Conservation (phyloP, 179 eudicot species). For the Nepenthes alata region DNA sequence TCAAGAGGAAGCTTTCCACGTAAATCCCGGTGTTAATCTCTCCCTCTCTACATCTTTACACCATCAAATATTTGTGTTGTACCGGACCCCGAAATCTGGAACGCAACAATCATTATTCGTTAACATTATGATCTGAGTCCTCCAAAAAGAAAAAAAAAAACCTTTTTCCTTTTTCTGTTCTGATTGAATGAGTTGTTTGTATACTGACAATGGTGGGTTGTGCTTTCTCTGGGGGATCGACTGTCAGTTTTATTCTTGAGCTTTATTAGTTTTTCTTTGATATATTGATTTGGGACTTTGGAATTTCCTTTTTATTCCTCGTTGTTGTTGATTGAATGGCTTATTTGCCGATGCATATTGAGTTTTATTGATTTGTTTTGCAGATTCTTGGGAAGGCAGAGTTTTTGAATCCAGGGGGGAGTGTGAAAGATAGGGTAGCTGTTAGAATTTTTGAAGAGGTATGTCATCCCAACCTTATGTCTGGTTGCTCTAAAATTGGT, state of each 20-base stretch:
- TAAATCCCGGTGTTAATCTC: too few species aligned
- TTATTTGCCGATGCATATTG: background rate
- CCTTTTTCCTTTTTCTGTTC: too few species aligned
- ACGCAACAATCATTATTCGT: too few species aligned
- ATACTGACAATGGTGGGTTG: too few species aligned
- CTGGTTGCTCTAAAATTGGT: background rate
- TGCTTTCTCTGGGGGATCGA: background rate
- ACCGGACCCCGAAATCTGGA: too few species aligned
- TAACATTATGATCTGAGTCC: too few species aligned
- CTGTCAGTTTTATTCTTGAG: background rate
- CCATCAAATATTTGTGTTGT: too few species aligned
- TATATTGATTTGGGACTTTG: conserved; percentile 3
- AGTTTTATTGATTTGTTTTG: conserved; percentile 1
- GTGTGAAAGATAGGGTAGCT: conserved; percentile 94
- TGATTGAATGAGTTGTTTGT: too few species aligned
- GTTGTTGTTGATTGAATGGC: background rate
- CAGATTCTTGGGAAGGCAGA: conserved; percentile 96
- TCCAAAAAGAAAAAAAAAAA: too few species aligned
- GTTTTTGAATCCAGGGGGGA: conserved; percentile 93
- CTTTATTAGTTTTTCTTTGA: background rate
- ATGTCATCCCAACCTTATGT: background rate
- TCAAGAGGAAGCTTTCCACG: too few species aligned
- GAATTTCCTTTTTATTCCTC: background rate
- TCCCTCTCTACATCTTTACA: too few species aligned
- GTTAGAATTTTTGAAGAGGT: conserved; percentile 92